Evolutionary conservation across 2,329 filamentous ascomycete genomes (phyloP).

Genomic region (Huntiella bhutanensis): DNA sequence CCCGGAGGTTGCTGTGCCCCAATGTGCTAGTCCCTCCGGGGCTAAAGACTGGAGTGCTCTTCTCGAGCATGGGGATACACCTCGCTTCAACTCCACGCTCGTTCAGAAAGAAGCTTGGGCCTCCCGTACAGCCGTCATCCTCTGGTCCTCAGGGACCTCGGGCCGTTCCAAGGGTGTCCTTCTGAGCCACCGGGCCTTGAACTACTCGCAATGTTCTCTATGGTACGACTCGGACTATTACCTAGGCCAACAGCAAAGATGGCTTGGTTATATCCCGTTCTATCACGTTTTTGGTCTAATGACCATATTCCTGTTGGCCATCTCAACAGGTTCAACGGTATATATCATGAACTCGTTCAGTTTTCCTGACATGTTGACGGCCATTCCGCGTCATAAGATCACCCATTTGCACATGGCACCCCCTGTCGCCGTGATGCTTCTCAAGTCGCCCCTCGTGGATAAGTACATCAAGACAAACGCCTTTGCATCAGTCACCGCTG

Average conservation of each 20-base stretch:
- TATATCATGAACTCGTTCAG: conserved; percentile 56
- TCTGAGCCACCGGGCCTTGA: conserved; percentile 47
- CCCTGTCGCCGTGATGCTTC: conserved; percentile 49
- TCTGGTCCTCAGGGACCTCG: conserved; percentile 43
- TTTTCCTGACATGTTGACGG: conserved; percentile 42
- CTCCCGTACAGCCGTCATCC: conserved; percentile 38
- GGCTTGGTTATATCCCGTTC: conserved; percentile 50
- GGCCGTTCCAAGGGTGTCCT: conserved; percentile 59
- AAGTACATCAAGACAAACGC: conserved; percentile 36
- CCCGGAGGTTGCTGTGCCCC: conserved; percentile 13
- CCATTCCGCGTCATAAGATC: conserved; percentile 42
- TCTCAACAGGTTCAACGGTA: conserved; percentile 32
- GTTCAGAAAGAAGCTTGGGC: conserved; percentile 5
- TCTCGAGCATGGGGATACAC: conserved; percentile 18
- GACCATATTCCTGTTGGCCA: conserved; percentile 39
- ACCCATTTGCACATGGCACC: conserved; percentile 48
- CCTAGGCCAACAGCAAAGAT: conserved; percentile 19
- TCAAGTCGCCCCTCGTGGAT: conserved; percentile 50
- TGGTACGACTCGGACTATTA: conserved; percentile 30
- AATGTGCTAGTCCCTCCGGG: not conserved
- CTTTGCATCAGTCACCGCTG: conserved; percentile 33
- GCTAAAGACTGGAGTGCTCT: conserved; percentile 41
- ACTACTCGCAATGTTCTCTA: conserved; percentile 35
- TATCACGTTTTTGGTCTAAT: conserved; percentile 43
- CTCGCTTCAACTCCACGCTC: not conserved